Evolutionary conservation across 2,329 filamentous ascomycete species (phyloP), one percentile per base, ranked within the genome.

Genomic region (Diplocarpon mali): DNA sequence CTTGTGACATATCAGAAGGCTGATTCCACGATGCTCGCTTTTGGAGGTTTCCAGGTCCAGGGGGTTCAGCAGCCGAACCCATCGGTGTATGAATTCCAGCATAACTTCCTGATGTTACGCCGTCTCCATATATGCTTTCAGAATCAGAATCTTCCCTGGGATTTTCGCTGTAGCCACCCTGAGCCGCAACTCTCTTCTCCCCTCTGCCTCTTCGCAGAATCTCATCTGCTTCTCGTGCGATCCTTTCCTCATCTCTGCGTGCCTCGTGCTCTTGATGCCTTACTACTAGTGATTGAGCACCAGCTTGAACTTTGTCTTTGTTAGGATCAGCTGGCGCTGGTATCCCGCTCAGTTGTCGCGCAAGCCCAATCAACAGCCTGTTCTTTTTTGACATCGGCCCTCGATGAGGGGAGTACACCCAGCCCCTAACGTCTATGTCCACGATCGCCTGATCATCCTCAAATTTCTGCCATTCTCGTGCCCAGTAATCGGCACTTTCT

Each of bases 341-440:
- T 30, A 98, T 79, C 0, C 92, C 92, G 55, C 88, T 94, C 35
- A 98, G 68, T 57, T 92, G 83, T 42, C 89, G 75, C 12, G 90
- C 90, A 17, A 96, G 70, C 0, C 89, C 86, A 43, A 98, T 78
- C 57, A 95, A 70, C 49, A 96, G 70, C 31, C 92, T 76, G 58
- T 95, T 93, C 58, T 87, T 87, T 54, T 89, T 76, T 20, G 78
- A 90, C 75, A 95, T 80, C 3, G 86, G 88, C 0, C 87, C 88
- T 53, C 73, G 75, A 57, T 90, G 85, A 14, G 90, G 90, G 32
- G 80, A 78, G 63, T 95, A 98, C 41, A 96, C 76, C 92, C 93
- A 98, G 12, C 92, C 92, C 54, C 90, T 76, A 17, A 98, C 86
- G 62, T 98, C 90, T 5, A 96, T 86, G 60, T 96, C 90, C 1